Base-by-base conservation (phyloP, 2,329 filamentous ascomycete species). In the Grosmannia huntii region DNA sequence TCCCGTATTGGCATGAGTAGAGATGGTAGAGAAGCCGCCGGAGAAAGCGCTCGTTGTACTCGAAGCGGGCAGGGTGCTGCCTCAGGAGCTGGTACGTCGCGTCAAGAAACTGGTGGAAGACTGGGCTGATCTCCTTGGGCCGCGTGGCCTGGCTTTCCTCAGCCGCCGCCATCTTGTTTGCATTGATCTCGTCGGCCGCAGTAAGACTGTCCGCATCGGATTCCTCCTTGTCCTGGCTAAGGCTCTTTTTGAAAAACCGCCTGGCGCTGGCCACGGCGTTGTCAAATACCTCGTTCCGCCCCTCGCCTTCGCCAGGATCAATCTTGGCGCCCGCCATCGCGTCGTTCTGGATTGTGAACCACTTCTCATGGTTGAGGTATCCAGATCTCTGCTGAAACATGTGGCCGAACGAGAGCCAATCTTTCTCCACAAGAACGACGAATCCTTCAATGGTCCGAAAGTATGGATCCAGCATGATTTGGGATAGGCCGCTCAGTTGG, bases 61-160 rank as follows among this genome's bases (percentile, higher is more conserved):
- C 92, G 68, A 99, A 99, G 0, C 91, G 86, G 7, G 83, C 87
- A 0, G 90, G 90, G 65, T 92, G 78, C 68, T 97, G 94, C 61
- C 88, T 79, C 27, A 95, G 74, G 31, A 99, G 77, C 69, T 99
- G 94, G 68, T 94, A 97, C 1, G 89, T 90, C 44, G 90, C 90
- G 67, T 95, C 94, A 11, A 99, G 80, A 71, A 97, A 99, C 68
- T 99, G 94, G 66, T 99, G 94, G 71, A 99, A 99, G 27, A 99
- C 89, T 0, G 94, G 94, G 60, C 90, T 95, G 38, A 95, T 87
- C 74, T 97, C 94, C 64, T 89, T 94, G n/a, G 85, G 84, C 60
- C 84, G 84, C 0, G 90, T 96, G 11, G 84, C 80, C 64, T 89
- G 83, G 63, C 75, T 73, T n/a, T 79, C 75, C 21, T 76, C 72